phyloP scores from a whole-genome alignment of 768 basidiomycete genomes.

The Exsudoporus frostii region DNA sequence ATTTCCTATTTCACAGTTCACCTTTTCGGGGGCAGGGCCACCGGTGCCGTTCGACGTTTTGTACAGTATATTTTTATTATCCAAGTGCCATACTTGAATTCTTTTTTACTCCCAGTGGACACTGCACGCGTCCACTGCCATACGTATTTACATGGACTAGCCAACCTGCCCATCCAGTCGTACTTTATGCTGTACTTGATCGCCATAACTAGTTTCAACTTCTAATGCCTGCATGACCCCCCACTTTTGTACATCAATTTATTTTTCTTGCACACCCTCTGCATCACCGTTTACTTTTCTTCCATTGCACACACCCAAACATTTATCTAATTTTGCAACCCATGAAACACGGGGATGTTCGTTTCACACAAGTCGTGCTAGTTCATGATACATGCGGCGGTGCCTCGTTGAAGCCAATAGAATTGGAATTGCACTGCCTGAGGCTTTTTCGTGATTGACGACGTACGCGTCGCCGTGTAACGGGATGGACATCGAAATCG shows the following conservation, averaged over 20 bases:
- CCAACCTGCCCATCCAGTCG: background rate
- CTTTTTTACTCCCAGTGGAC: background rate
- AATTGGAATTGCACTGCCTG: no score
- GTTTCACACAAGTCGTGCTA: no score
- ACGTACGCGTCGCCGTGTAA: no score
- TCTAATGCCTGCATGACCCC: constrained; percentile 8
- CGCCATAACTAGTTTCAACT: background rate
- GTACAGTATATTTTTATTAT: constrained; percentile 9
- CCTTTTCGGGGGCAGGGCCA: constrained; percentile 2
- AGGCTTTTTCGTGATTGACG: no score
- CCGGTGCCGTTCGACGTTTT: background rate
- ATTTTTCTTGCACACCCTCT: constrained; percentile 7
- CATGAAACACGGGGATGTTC: background rate
- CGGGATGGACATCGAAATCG: no score
- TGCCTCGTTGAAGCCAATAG: no score
- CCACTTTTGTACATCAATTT: background rate
- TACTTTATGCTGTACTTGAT: constrained; percentile 16
- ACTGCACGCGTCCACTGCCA: constrained; percentile 5
- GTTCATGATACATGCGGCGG: no score
- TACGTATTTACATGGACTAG: constrained; percentile 24
- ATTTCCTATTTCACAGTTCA: background rate
- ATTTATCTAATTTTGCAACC: background rate
- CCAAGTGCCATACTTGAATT: constrained; percentile 11
- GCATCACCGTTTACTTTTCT: background rate
- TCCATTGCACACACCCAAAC: background rate